phyloP scores from a whole-genome alignment of 202 grass and related monocot genomes.

The Zoysia matrella region DNA sequence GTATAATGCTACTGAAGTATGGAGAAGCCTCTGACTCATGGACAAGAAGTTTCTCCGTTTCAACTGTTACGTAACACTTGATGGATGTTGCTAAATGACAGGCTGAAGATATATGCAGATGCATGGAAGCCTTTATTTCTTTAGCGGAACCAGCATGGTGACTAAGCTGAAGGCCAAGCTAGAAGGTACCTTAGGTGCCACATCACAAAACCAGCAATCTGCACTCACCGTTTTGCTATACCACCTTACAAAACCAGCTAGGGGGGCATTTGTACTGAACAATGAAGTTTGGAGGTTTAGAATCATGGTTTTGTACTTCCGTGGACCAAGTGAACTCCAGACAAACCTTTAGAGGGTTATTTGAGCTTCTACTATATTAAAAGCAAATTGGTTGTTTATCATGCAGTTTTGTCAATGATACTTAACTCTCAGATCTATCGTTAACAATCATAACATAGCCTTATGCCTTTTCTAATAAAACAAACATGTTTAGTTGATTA shows the following conservation, averaged over 20 bases:
- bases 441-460: neutral
- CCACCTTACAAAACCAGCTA: too few relatives aligned
- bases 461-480: neutral
- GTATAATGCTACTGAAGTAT: too few relatives aligned
- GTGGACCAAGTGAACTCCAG: neutral
- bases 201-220: neutral
- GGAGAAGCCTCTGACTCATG: too few relatives aligned
- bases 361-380: neutral
- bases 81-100: too few relatives aligned
- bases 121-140: neutral
- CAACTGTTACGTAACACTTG: too few relatives aligned
- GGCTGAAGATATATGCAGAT: neutral
- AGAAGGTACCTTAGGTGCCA: neutral
- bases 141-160: neutral
- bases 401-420: neutral
- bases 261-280: too few relatives aligned
- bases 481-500: neutral
- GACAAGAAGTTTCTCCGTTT: too few relatives aligned
- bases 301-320: neutral
- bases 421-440: neutral
- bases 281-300: neutral
- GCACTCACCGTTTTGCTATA: too few relatives aligned
- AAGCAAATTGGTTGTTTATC: neutral
- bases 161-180: neutral
- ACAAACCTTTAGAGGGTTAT: neutral